Base-by-base conservation (phyloP, 2,329 filamentous ascomycete species). In the Colletotrichum sp. region DNA sequence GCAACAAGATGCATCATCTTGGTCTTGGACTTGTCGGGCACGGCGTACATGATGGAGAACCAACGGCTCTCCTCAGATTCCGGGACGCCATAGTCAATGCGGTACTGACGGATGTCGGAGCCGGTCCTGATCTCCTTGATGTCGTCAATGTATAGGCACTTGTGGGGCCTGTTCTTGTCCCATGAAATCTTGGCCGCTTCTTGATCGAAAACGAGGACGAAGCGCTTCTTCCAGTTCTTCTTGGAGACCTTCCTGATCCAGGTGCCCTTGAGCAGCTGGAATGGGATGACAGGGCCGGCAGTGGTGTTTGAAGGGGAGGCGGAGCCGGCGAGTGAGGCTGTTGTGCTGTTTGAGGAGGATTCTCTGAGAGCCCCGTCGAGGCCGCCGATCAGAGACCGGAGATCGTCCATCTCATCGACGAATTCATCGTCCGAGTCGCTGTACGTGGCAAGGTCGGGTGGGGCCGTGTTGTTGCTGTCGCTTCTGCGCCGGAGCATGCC, bases 111-210 rank as follows among this genome's bases (percentile, higher is more conserved):
- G 22, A 96, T 95, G 82, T 99, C 95, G 15, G 91, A 91, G 22
- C 95, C 96, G 39, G 93, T 92, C 77, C 96, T 93, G 64, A 99
- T 96, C 82, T 98, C 96, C 81, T 95, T 94, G 81, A 99, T 96
- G 83, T 99, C 96, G 81, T 99, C 97, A 78, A 99, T 95, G 84
- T 98, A 98, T 78, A 99, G 94, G 69, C 92, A 93, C 83, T 98
- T 99, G 29, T 92, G 91, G 1, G 94, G 93, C 44, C 95, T 93
- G 11, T 90, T 92, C 63, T 92, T 91, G 84, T 98, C 95, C 96
- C 96, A 99, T 30, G 91, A 94, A 29, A 99, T 95, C 84, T 96
- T 97, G 77, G 95, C 96, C 3, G 94, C 91, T 81, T 96, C 94
- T 29, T 94, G 90, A 80, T 99, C 95, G 29, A 99, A 92, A 69